Evolutionary conservation across 1,139 yeast genomes (phyloP), one percentile per base, ranked within the genome.

Genomic region (Casaregolazyma suthepensis): DNA sequence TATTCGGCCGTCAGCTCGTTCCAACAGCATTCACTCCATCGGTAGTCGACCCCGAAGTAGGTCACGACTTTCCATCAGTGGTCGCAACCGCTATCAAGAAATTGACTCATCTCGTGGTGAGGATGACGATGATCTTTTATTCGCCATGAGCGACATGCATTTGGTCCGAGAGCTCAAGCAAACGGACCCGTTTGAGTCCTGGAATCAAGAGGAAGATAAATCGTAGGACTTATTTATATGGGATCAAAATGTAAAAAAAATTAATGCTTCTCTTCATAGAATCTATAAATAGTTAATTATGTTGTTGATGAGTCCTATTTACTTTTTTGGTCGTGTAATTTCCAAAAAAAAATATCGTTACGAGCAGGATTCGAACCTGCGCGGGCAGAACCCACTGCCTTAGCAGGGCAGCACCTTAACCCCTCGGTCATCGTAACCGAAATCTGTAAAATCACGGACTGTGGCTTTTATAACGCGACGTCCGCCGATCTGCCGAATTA

Each of bases 291-390:
- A 26, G 31, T 26, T 26, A 26, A 26, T 26, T 26, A 26, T 35
- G 40, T n/a, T 15, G 17, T 35, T 35, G 17, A 35, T 35, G 40
- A 35, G 15, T 31, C 15, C 15, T n/a, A 35, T 13, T 2, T 35
- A 13, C 13, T 35, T 35, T 15, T 15, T 13, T 35, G 3, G 2
- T 2, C 5, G 40, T n/a, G 5, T 5, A 9, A 3, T 13, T 13
- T 15, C 3, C 9, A 61, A 63, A 67, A 75, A 78, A 74, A 74
- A 68, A 71, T 66, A 63, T 53, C 88, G 88, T 82, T 80, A 83
- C 86, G 80, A 85, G 81, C 88, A 83, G 87, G 88, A 83, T 83
- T 83, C 87, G 88, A 83, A 83, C 88, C 87, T 83, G 87, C 87
- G 88, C 82, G 80, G 85, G 87, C 79, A 82, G 75, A 81, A 78